Percentiles rank a stretch among this genome's conserved stretches.
Evolutionary conservation across 1,284 basidiomycete species (phyloP).

Genomic region (Rhodotorula sp.): DNA sequence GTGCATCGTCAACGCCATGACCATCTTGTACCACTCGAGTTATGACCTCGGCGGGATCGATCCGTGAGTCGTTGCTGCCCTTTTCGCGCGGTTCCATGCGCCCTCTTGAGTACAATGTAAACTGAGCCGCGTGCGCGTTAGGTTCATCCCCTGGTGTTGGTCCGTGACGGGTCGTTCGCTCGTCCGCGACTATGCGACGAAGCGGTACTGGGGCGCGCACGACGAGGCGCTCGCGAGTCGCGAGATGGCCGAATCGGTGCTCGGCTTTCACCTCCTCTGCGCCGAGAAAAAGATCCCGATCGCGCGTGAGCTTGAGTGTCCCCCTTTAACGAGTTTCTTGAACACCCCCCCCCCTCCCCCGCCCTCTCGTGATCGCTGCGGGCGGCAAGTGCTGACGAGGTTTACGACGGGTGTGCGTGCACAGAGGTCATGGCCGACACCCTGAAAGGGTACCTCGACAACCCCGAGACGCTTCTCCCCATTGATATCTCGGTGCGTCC

Average conservation of each 20-base stretch:
- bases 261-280: slow-evolving; percentile 25
- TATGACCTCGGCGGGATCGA: slow-evolving; percentile 34
- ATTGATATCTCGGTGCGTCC: slow-evolving; percentile 17
- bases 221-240: slow-evolving; percentile 16
- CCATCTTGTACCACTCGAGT: slow-evolving; percentile 26
- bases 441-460: slow-evolving; percentile 17
- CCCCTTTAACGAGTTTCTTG: no score
- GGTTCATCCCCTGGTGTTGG: slow-evolving; percentile 33
- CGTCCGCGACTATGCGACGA: slow-evolving; percentile 36
- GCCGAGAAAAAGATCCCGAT: slow-evolving; percentile 10
- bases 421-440: slow-evolving; percentile 8
- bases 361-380: no score
- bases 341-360: no score
- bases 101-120: no score
- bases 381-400: background rate
- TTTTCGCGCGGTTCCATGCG: no score
- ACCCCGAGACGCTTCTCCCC: slow-evolving; percentile 28
- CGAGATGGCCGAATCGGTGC: slow-evolving; percentile 30
- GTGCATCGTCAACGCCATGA: slow-evolving; percentile 37
- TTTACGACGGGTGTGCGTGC: background rate
- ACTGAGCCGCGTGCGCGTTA: background rate
- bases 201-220: slow-evolving; percentile 21
- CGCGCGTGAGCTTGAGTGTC: slow-evolving; percentile 9
- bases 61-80: slow-evolving; percentile 16
- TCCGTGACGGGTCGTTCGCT: slow-evolving; percentile 34